Evolutionary conservation across 176 grass and related monocot genomes (phyloP).

Genomic region (Echinochloa phyllopogon): DNA sequence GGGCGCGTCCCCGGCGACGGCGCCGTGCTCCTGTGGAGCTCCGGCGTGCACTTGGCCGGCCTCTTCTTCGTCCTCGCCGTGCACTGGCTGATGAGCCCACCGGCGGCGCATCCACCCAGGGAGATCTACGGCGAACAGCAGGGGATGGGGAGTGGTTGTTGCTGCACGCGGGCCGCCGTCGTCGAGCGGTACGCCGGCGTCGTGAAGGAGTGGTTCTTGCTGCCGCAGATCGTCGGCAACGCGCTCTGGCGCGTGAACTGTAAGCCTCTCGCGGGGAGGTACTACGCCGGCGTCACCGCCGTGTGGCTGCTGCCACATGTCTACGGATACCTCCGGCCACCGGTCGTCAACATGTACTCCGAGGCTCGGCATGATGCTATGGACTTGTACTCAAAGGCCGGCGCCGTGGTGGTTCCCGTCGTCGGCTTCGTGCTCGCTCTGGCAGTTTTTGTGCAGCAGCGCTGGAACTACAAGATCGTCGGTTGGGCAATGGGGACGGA

Average conservation of each 20-base stretch:
- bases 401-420: conserved; percentile 51
- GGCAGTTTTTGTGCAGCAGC: conserved; percentile 57
- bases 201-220: conserved; percentile 62
- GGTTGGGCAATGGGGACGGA: conserved; percentile 37
- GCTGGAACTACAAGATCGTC: conserved; percentile 61
- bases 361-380: conserved; percentile 19
- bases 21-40: background rate
- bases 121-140: background rate
- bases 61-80: conserved; percentile 46
- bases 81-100: conserved; percentile 40
- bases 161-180: conserved; percentile 40
- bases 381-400: conserved; percentile 49
- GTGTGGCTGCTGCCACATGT: conserved; percentile 58
- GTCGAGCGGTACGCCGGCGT: conserved; percentile 58
- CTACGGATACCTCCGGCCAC: conserved; percentile 53
- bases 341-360: conserved; percentile 49
- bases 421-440: conserved; percentile 35
- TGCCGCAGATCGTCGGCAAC: conserved; percentile 65
- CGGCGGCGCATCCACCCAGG: background rate
- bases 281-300: conserved; percentile 60
- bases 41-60: conserved; percentile 25
- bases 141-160: background rate
- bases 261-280: conserved; percentile 53
- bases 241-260: conserved; percentile 60
- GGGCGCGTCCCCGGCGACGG: conserved; percentile 53